Evolutionary conservation across 2,329 filamentous ascomycete species (phyloP).

Genomic region (Botrytis medusae): DNA sequence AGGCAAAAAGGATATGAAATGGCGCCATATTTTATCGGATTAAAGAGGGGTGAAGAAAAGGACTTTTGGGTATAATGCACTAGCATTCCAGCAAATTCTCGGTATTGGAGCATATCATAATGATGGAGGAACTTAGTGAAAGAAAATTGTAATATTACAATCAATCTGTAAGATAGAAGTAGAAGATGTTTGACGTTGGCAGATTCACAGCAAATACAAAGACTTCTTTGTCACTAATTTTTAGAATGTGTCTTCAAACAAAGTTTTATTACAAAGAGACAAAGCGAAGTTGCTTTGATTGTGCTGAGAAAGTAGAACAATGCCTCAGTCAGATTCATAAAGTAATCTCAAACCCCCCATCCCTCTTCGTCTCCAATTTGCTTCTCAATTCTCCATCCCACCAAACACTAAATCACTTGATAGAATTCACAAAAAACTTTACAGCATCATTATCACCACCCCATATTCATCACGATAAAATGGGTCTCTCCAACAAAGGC

Average conservation of each 20-base stretch:
- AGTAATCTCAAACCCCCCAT: neutral
- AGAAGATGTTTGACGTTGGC: neutral
- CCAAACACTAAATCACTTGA: neutral
- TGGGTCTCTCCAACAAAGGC: slow-evolving; percentile 11
- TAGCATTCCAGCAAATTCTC: neutral
- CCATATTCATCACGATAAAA: neutral
- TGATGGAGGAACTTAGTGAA: neutral
- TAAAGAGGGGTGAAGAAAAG: too few relatives aligned
- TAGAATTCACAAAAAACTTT: neutral
- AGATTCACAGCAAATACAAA: neutral
- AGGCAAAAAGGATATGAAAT: neutral
- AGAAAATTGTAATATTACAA: neutral
- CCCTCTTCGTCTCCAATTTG: too few relatives aligned
- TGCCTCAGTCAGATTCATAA: neutral
- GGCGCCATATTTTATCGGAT: too few relatives aligned
- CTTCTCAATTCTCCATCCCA: neutral
- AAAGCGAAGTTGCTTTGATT: neutral
- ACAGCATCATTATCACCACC: neutral
- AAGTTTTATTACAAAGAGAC: neutral
- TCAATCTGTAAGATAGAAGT: neutral
- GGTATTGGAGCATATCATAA: neutral
- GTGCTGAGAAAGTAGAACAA: neutral
- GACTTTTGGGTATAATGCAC: neutral
- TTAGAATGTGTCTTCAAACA: neutral
- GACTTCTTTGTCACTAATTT: slow-evolving; percentile 1